Evolutionary conservation across 148 eudicot genomes (phyloP), one percentile per base, ranked within the genome.

Genomic region (Cornus suecica): DNA sequence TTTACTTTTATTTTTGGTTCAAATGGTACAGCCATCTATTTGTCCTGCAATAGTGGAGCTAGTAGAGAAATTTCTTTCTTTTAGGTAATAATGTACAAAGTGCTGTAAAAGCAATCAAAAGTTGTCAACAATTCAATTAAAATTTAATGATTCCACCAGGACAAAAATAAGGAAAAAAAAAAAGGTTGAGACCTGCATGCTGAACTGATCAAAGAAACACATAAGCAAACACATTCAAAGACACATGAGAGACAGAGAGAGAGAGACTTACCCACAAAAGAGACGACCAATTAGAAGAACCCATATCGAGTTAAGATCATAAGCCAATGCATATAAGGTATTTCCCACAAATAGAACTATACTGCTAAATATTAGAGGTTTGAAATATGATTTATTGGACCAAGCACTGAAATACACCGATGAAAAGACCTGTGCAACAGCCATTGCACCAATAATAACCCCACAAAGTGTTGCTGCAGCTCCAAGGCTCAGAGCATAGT

Each of bases 381-480:
- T 87, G 84, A 85, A 85, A 69, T 92, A 92, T 26, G 97, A 92
- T 76, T 51, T 92, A 68, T 92, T 92, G n/a, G 97, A 90, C 97
- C 97, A 92, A 74, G 97, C 97, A 83, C 97, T 91, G 81, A 91
- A 91, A 79, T 91, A 89, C 29, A 91, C 90, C 6, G 97, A 89
- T 67, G 97, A 92, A 84, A 92, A 92, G 54, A 92, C 77, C 79
- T 92, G 93, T 22, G 97, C 97, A 71, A 92, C 83, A 23, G 97
- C 97, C 97, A 92, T 92, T 78, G 93, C 86, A 75, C 97, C 97
- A 68, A 92, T 92, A 34, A 92, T 83, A 24, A 92, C 74, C 81
- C 97, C 97, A 72, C 97, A 92, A 69, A 90, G 93, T 32, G 97
- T 92, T 30, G 97, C 90, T 76, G 92, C 92, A 79, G 93, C 93